These are phyloP conservation scores for Diaporthe batatas DNA, from an alignment of 2,329 filamentous ascomycete genomes.

Conservation along the genomic window DNA sequence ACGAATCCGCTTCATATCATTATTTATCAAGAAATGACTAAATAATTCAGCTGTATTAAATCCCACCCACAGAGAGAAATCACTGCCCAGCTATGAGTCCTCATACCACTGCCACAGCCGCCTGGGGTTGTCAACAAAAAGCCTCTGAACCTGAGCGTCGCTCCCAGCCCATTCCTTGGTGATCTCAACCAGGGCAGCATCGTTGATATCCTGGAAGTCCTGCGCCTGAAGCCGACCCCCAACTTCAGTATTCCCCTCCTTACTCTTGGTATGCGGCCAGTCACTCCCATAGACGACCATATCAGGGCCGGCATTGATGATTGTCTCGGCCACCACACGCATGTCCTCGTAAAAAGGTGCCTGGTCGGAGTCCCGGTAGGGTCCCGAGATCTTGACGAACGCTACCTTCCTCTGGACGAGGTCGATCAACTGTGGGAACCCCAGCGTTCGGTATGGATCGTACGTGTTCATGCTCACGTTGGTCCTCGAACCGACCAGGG, in stretches of 20 bases:
- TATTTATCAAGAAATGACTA: not conserved
- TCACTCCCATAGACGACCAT: slow-evolving; percentile 20
- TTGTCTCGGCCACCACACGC: slow-evolving; percentile 25
- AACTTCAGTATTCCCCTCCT: not conserved
- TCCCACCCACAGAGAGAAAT: not conserved
- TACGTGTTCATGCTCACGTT: slow-evolving; percentile 32
- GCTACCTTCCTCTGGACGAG: slow-evolving; percentile 17
- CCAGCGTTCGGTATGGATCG: slow-evolving; percentile 12
- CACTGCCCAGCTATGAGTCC: not conserved
- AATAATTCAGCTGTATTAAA: not conserved
- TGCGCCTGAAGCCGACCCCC: not conserved
- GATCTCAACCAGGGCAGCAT: slow-evolving; percentile 13
- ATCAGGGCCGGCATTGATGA: slow-evolving; percentile 14
- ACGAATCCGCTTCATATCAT: not conserved
- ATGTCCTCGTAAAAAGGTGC: slow-evolving; percentile 13
- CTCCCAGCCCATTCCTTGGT: slow-evolving; percentile 24
- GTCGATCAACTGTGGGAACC: slow-evolving; percentile 21
- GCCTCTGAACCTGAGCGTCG: slow-evolving; percentile 23
- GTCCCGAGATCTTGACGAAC: slow-evolving; percentile 24
- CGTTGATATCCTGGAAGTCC: slow-evolving; percentile 10
- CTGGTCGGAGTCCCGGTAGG: slow-evolving; percentile 18
- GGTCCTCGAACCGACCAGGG: slow-evolving; percentile 24
- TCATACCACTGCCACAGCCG: slow-evolving; percentile 29
- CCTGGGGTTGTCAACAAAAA: slow-evolving; percentile 23
- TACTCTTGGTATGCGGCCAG: slow-evolving; percentile 18